A percentile compares a stretch with the other conserved stretches of the same genome.
phyloP scores from a whole-genome alignment of 73 alveolate genomes.

The Tetrahymena elliotti region DNA sequence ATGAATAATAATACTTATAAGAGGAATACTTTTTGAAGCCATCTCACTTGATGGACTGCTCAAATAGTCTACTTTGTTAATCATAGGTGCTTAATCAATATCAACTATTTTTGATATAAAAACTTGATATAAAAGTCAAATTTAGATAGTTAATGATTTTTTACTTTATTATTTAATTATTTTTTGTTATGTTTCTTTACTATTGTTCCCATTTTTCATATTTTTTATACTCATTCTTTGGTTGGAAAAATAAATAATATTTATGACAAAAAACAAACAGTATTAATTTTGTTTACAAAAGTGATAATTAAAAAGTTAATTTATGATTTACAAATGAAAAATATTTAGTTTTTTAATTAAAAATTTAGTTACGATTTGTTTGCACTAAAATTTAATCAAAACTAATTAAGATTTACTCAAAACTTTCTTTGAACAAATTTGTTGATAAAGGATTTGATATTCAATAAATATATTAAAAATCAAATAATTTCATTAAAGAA shows the following conservation, averaged over 20 bases:
- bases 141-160: too few relatives aligned
- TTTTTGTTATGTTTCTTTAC: background rate
- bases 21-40: background rate
- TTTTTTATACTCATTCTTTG: background rate
- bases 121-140: background rate
- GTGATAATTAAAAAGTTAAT: background rate
- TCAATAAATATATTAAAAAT: too few relatives aligned
- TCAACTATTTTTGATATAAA: background rate
- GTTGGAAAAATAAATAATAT: too few relatives aligned
- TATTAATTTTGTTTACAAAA: background rate
- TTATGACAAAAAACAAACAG: background rate
- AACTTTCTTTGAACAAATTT: too few relatives aligned
- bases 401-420: background rate
- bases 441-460: background rate
- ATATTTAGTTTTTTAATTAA: too few relatives aligned
- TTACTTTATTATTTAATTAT: background rate
- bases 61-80: background rate
- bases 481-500: background rate
- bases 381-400: too few relatives aligned
- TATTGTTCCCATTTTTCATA: background rate
- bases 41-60: background rate
- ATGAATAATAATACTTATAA: background rate
- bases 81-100: background rate
- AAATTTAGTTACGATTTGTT: background rate
- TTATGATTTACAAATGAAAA: background rate